Base-by-base conservation (phyloP, 2,329 filamentous ascomycete species). In the Aspergillus ruber region DNA sequence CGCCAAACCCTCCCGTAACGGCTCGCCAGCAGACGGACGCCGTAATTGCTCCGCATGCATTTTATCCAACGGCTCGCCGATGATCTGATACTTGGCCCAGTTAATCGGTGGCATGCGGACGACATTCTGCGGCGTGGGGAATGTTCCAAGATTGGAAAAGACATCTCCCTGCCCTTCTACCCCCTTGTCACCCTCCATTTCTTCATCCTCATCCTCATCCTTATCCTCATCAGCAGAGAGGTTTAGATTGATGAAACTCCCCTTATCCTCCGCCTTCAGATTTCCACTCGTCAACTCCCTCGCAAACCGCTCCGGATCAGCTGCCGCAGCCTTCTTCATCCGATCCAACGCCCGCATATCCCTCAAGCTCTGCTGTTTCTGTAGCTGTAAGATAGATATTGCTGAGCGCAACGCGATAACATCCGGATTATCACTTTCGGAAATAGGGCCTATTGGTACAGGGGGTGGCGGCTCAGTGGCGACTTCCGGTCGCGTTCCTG, bases 71-170 rank as follows among this genome's bases (percentile, higher is more conserved):
- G 88, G 82, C 50, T 88, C 85, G 43, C 89, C 90, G 3, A 93
- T 83, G n/a, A 96, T 78, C 57, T 88, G 88, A 67, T 97, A 97
- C 63, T 95, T 90, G 10, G 84, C 82, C 91, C 91, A 97, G 72
- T 96, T 95, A 61, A 97, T 84, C 7, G 88, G 86, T 7, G 91
- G 91, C 71, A 85, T 89, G 36, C 90, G 83, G 21, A 94, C 84
- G 1, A 97, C 74, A 56, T 86, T 86, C 66, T 96, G 91, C 6
- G 87, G 82, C 12, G 78, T 79, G 0, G 90, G 90, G 12, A 96
- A 79, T 15, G 71, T 72, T 2, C 80, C 74, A 73, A 90, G 90
- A 3, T 54, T 51, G 8, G 55, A 55, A 4, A 43, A 39, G 17
- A 18, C 10, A 18, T 39, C 36, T 2, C 2, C 5, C 7, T 20